Base-by-base conservation (phyloP, 805 yeast species). In the Candida maltosa region DNA sequence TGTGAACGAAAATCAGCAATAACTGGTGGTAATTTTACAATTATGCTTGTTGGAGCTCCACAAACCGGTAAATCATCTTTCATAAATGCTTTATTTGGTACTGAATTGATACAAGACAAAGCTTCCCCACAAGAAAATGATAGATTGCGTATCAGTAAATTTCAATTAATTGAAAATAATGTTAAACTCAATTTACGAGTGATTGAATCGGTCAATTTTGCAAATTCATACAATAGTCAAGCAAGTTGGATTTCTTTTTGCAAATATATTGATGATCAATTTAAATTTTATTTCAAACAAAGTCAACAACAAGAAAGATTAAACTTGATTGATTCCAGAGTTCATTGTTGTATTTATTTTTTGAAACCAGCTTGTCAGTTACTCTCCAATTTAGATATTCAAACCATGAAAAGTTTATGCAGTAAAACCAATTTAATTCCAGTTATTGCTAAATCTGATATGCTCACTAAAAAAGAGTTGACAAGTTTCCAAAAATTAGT, bases 331-430 rank as follows among this genome's bases (percentile, higher is more conserved):
- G 96, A 89, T 52, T 62, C 73, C 45, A 72, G 95, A 37, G 81
- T 91, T 26, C 96, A 91, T 63, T 85, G 80, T 23, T 87, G 96
- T 54, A 57, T 91, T 29, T 91, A 87, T 63, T 85, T 91, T 54
- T 68, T 91, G 35, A 71, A 78, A 5, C 91, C 95, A 0, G 69
- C 80, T 4, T 78, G 80, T 26, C 74, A 70, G 41, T 74, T 80
- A 3, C 44, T 67, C 38, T 47, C 54, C 15, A 56, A 61, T 2
- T 49, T 63, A 29, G 72, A 67, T 44, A 48, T 63, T 24, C 48
- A 45, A 29, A 46, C 69, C 9, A 62, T 67, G 68, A 54, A 55
- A 36, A 52, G 53, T 18, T 45, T 67, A 17, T 44, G 60, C 8
- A 44, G 47, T 31, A 40, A 61, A 26, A 69, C 60, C 10, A 66